Evolutionary conservation across 495 filamentous ascomycete species (phyloP).

Genomic region (Cudoniella acicularis): DNA sequence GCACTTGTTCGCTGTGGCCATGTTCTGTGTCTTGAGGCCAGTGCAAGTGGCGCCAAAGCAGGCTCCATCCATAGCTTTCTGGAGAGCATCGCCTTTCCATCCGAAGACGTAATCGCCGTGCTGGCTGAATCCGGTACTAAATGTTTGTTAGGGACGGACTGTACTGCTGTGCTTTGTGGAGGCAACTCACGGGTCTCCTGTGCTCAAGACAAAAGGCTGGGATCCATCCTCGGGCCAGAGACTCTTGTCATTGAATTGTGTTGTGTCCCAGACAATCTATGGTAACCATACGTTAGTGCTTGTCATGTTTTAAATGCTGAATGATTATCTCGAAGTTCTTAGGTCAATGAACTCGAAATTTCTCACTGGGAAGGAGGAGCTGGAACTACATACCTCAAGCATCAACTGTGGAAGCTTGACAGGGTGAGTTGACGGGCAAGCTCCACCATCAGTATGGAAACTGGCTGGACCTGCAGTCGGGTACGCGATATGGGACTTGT

Average conservation of each 20-base stretch:
- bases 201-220: constrained; percentile 45
- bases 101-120: constrained; percentile 49
- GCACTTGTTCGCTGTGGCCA: constrained; percentile 36
- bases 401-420: constrained; percentile 53
- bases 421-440: constrained; percentile 47
- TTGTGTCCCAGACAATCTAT: constrained; percentile 53
- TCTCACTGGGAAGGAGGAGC: not conserved
- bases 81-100: too few relatives aligned
- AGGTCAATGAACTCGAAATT: not conserved
- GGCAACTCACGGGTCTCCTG: constrained; percentile 29
- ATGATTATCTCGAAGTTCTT: constrained; percentile 36
- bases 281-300: constrained; percentile 35
- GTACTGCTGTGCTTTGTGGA: too few relatives aligned
- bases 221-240: constrained; percentile 45
- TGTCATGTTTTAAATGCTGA: constrained; percentile 44
- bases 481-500: constrained; percentile 54
- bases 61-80: constrained; percentile 40
- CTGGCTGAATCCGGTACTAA: constrained; percentile 39
- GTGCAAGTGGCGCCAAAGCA: constrained; percentile 39
- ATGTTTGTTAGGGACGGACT: too few relatives aligned
- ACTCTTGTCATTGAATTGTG: constrained; percentile 47
- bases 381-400: constrained; percentile 42
- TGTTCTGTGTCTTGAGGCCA: constrained; percentile 34
- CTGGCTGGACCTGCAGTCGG: constrained; percentile 45
- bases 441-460: constrained; percentile 57